Percentiles rank a stretch among this genome's conserved stretches.
phyloP scores from a whole-genome alignment of 2,329 filamentous ascomycete genomes.

The Fusarium sp. region DNA sequence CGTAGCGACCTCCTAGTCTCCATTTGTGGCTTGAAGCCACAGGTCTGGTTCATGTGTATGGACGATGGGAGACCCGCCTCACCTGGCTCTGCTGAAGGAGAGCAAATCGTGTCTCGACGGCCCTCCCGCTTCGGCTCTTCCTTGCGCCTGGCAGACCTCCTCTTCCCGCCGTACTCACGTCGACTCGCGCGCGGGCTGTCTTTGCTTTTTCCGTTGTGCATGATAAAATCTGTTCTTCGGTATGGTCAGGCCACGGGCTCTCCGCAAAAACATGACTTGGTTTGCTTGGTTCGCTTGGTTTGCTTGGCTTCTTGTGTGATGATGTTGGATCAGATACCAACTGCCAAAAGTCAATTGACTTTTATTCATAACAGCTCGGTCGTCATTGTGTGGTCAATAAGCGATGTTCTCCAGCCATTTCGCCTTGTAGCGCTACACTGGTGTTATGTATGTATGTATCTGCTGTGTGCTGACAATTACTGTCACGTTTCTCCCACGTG shows the following conservation, averaged over 20 bases:
- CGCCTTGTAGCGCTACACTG: background rate
- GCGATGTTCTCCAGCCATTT: background rate
- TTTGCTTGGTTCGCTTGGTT: too few relatives aligned
- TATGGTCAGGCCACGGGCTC: constrained; percentile 1
- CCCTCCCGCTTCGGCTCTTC: constrained; percentile 28
- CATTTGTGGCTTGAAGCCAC: constrained; percentile 12
- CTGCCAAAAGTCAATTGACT: too few relatives aligned
- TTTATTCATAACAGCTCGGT: background rate
- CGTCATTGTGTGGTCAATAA: background rate
- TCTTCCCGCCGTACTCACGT: too few relatives aligned
- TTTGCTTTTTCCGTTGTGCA: constrained; percentile 24
- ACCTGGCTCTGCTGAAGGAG: constrained; percentile 5
- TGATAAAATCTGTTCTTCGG: constrained; percentile 7
- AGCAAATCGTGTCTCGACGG: constrained; percentile 32
- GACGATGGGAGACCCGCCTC: constrained; percentile 23
- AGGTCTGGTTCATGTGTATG: constrained; percentile 3
- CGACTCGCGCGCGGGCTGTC: constrained; percentile 6
- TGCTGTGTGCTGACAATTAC: background rate
- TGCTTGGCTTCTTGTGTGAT: background rate
- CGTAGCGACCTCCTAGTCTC: constrained; percentile 21
- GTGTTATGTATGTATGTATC: background rate
- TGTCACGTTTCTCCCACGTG: constrained; percentile 43
- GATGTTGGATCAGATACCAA: background rate
- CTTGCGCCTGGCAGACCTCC: constrained; percentile 24
- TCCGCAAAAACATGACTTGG: background rate